These are phyloP conservation scores for Aspergillus pseudoterreus DNA, from an alignment of 2,329 filamentous ascomycete genomes.

Conservation along the genomic window DNA sequence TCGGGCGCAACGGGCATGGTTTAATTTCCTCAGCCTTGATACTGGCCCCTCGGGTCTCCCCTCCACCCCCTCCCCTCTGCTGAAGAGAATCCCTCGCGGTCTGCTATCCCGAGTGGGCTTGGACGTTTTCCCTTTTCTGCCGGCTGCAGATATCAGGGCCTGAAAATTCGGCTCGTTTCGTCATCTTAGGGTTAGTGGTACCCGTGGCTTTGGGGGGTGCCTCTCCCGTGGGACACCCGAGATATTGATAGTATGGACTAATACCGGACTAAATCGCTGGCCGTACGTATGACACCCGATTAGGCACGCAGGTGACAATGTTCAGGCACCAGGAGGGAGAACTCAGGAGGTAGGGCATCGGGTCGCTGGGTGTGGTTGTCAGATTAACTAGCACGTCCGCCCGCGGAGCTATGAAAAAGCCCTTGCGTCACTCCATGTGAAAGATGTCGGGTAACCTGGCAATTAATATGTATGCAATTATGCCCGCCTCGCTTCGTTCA, in stretches of 20 bases:
- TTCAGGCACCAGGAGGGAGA: not conserved
- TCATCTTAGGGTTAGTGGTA: not conserved
- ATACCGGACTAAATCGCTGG: not conserved
- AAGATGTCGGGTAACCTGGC: not conserved
- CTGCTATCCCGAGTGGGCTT: too few relatives aligned
- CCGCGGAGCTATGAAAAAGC: too few relatives aligned
- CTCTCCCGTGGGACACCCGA: not conserved
- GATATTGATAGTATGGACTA: not conserved
- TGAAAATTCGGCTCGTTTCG: not conserved
- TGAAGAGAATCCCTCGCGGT: not conserved
- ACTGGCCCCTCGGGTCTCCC: not conserved
- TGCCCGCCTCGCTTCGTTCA: not conserved
- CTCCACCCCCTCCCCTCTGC: not conserved
- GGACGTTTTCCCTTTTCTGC: not conserved
- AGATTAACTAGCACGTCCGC: too few relatives aligned
- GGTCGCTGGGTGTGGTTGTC: not conserved
- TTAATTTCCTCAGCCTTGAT: constrained; percentile 2
- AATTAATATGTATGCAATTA: not conserved
- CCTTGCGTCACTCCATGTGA: too few relatives aligned
- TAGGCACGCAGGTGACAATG: not conserved
- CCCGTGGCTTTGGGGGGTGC: not conserved
- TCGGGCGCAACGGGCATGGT: not conserved
- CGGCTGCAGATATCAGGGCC: not conserved
- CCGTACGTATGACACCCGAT: not conserved
- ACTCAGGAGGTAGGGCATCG: not conserved